Percentiles rank a stretch among this genome's conserved stretches.
Evolutionary conservation across 345 rosid genomes (phyloP).

Genomic region (Microcos paniculata): DNA sequence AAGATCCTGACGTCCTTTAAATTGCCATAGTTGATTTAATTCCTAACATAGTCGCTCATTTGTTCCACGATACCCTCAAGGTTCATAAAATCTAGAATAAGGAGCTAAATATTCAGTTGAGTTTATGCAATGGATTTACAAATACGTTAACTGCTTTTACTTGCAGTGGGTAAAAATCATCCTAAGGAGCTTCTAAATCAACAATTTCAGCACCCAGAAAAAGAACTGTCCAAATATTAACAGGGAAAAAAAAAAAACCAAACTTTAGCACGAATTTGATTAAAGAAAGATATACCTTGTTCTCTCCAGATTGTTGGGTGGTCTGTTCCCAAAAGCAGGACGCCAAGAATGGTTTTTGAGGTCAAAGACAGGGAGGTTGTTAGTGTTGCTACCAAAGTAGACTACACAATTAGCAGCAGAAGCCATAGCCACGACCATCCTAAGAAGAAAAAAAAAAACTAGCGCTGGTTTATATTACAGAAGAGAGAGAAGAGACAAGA

Average conservation of each 20-base stretch:
- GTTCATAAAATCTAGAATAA: background rate
- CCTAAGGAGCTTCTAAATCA: background rate
- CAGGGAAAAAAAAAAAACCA: background rate
- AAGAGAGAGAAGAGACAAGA: background rate
- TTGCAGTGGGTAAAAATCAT: background rate
- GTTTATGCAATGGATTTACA: background rate
- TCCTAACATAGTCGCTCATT: background rate
- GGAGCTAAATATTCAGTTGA: background rate
- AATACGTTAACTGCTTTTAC: background rate
- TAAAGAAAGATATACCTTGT: constrained; percentile 32
- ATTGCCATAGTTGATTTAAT: background rate
- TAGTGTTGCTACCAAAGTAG: background rate
- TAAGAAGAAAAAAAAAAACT: background rate
- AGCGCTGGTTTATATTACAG: background rate
- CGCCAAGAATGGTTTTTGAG: constrained; percentile 12
- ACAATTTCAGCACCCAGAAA: background rate
- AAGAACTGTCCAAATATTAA: background rate
- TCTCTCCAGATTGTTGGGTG: constrained; percentile 20
- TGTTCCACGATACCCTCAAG: background rate
- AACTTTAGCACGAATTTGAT: background rate
- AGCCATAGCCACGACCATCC: constrained; percentile 52
- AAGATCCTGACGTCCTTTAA: background rate
- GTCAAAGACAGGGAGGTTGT: constrained; percentile 25
- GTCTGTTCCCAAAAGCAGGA: constrained; percentile 7
- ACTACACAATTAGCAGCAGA: constrained; percentile 34